These are phyloP conservation scores for Neonothopanus nambi DNA, from an alignment of 1,284 basidiomycete genomes.

Conservation along the genomic window DNA sequence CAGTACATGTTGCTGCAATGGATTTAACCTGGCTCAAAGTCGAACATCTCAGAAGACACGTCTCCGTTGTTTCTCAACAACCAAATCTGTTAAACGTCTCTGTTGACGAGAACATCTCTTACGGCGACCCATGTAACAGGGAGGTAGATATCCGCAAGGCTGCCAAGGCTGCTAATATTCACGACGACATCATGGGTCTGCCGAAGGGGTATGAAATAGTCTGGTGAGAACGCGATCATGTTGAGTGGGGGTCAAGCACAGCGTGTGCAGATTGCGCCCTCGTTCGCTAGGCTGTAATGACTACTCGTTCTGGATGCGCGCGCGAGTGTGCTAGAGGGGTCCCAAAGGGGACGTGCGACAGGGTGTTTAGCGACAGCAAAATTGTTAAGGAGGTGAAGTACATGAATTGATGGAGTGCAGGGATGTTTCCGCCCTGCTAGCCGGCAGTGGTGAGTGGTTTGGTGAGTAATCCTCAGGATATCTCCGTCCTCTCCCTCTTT, in stretches of 20 bases:
- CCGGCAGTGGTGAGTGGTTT: slow-evolving; percentile 86
- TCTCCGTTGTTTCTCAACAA: slow-evolving; percentile 85
- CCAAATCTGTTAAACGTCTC: slow-evolving; percentile 86
- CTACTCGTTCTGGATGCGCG: slow-evolving; percentile 88
- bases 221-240: slow-evolving; percentile 83
- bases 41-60: slow-evolving; percentile 74
- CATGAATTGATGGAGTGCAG: slow-evolving; percentile 64
- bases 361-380: slow-evolving; percentile 76
- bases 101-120: slow-evolving; percentile 85
- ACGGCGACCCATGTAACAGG: slow-evolving; percentile 60
- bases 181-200: slow-evolving; percentile 83
- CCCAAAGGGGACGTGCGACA: slow-evolving; percentile 72
- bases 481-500: slow-evolving; percentile 11
- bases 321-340: slow-evolving; percentile 81
- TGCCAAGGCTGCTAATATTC: slow-evolving; percentile 75
- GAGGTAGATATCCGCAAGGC: slow-evolving; percentile 66
- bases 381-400: slow-evolving; percentile 83
- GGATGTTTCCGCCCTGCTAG: slow-evolving; percentile 82
- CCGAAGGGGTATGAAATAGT: slow-evolving; percentile 85
- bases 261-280: slow-evolving; percentile 89
- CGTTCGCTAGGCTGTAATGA: slow-evolving; percentile 71
- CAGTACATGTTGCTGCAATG: slow-evolving; percentile 25
- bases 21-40: slow-evolving; percentile 42
- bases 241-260: slow-evolving; percentile 96
- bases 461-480: slow-evolving; percentile 42